Base-by-base conservation (phyloP, 2,329 filamentous ascomycete species). In the Fonsecaea monophora region DNA sequence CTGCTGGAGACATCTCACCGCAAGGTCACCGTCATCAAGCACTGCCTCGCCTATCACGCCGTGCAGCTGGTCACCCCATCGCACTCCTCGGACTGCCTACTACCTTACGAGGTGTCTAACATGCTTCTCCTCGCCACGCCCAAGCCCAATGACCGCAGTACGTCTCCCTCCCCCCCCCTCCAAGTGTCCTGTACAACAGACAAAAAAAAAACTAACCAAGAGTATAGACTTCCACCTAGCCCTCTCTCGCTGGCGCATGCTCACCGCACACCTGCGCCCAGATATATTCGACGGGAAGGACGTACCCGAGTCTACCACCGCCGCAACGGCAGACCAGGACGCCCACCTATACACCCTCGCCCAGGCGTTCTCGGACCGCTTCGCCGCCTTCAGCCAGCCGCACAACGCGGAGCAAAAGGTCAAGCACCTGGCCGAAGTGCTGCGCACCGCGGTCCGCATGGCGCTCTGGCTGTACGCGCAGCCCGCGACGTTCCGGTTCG, bases 231-330 rank as follows among this genome's bases (percentile, higher is more conserved):
- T 55, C 25, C 62, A 67, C 21, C 40, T 66, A n/a, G 62, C 68
- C 18, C 55, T 71, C 8, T 77, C 75, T 59, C 58, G 65, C 15
- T 77, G 75, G 76, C 73, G 75, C 37, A 74, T 75, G 68, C 69
- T 76, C 21, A 75, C 74, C 18, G 68, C 73, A 1, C 65, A 74
- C 42, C 65, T 77, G 10, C 63, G 72, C 40, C 45, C 59, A 42
- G 56, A 40, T 30, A 32, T 9, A 9, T 60, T 60, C 40, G 18
- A 42, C 54, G 34, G 64, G 62, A 62, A 35, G 40, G 12, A 2
- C 15, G 2, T 25, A 25, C 34, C 53, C 61, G 50, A 4, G 53
- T 21, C 38, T 38, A 4, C 42, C 57, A 61, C 30, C 37, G 25
- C 25, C 25, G 25, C 25, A 25, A 25, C 25, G 3, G 25, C 25